Percentiles rank a stretch among this genome's conserved stretches.
phyloP scores from a whole-genome alignment of 164 flowering plant genomes.

The Nelumbo lutea region DNA sequence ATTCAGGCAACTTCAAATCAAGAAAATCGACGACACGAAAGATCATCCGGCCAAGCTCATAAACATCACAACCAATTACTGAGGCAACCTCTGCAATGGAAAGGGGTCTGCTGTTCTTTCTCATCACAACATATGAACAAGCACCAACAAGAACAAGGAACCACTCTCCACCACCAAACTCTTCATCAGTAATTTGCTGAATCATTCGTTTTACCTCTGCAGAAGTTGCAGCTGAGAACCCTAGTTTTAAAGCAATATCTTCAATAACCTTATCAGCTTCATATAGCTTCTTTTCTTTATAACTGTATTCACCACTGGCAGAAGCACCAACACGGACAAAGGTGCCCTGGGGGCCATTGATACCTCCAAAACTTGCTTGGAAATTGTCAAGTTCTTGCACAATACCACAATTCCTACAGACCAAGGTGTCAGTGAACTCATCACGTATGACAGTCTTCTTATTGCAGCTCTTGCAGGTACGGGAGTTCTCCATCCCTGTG shows the following conservation, averaged over 20 bases:
- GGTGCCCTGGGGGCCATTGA: conserved; percentile 48
- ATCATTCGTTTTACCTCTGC: conserved; percentile 44
- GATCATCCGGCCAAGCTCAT: conserved; percentile 73
- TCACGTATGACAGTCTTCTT: conserved; percentile 32
- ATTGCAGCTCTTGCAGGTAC: conserved; percentile 38
- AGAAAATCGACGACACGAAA: conserved; percentile 47
- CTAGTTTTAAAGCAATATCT: conserved; percentile 27
- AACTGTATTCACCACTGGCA: conserved; percentile 35
- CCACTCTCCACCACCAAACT: conserved; percentile 70
- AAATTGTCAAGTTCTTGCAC: conserved; percentile 41
- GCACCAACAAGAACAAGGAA: conserved; percentile 65
- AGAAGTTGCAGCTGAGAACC: conserved; percentile 22
- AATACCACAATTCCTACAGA: conserved; percentile 53
- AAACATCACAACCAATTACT: conserved; percentile 37
- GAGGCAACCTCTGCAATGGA: conserved; percentile 46
- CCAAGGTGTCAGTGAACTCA: conserved; percentile 25
- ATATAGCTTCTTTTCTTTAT: conserved; percentile 51
- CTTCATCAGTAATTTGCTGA: conserved; percentile 52
- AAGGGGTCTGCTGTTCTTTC: conserved; percentile 31
- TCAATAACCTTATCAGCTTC: conserved; percentile 46
- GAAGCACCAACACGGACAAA: conserved; percentile 38
- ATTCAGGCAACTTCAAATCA: conserved; percentile 49
- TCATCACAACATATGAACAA: conserved; percentile 56
- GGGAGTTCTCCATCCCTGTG: conserved; percentile 11
- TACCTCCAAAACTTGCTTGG: conserved; percentile 40